Conservation (phyloP, 139 green algal genomes). For the Micromonas commoda region DNA sequence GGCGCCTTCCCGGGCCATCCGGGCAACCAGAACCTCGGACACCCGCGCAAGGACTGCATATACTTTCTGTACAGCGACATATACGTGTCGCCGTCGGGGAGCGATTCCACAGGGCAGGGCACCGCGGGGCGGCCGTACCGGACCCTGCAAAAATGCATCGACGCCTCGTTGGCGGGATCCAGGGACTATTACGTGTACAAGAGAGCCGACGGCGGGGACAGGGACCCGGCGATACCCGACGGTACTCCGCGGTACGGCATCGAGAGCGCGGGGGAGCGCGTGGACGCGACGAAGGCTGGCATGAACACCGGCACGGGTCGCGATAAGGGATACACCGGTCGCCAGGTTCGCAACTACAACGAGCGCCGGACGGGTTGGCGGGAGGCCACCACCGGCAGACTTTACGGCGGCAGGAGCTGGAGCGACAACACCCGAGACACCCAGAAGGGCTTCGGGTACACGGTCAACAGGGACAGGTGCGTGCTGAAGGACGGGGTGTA, state of each 20-base stretch:
- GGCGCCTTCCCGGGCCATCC: constrained; percentile 9
- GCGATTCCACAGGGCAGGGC: constrained; percentile 22
- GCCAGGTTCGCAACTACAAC: neutral
- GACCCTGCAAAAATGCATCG: constrained; percentile 28
- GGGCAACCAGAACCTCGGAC: constrained; percentile 20
- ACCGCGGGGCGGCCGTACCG: constrained; percentile 21
- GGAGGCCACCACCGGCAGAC: neutral
- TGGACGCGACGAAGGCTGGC: neutral
- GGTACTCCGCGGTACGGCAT: constrained; percentile 8
- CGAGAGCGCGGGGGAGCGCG: neutral
- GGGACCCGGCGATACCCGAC: constrained; percentile 17
- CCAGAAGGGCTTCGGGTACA: constrained; percentile 25
- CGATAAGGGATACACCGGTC: constrained; percentile 26
- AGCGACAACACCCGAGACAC: neutral
- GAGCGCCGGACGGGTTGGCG: neutral
- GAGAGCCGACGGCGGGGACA: constrained; percentile 13
- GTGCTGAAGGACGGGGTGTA: constrained; percentile 29
- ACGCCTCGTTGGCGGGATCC: neutral
- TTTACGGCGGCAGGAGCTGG: constrained; percentile 3
- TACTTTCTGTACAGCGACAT: constrained; percentile 31
- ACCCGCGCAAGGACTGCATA: constrained; percentile 20
- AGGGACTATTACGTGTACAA: constrained; percentile 24
- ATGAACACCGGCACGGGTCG: neutral
- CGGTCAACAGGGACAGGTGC: constrained; percentile 27
- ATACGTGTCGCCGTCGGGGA: constrained; percentile 28